Evolutionary conservation across 495 filamentous ascomycete species (phyloP).

Genomic region (Penicillium ucsense): DNA sequence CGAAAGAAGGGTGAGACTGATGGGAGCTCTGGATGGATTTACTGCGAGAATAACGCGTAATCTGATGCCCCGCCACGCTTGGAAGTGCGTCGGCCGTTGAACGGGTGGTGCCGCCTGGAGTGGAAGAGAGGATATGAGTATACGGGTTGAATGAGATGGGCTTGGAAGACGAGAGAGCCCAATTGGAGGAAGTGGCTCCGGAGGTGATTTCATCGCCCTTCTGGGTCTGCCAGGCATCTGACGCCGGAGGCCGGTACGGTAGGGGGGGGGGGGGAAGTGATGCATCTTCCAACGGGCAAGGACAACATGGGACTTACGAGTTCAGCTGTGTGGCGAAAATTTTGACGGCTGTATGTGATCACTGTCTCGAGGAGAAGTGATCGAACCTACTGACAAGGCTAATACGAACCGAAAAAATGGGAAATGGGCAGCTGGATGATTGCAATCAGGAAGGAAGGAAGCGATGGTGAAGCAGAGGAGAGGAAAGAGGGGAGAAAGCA

Average conservation of each 20-base stretch:
- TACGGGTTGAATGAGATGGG: background rate
- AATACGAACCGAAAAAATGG: constrained; percentile 22
- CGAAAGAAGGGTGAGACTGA: constrained; percentile 5
- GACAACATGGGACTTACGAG: constrained; percentile 26
- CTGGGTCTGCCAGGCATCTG: too few species aligned
- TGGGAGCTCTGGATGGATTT: constrained; percentile 15
- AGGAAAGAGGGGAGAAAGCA: background rate
- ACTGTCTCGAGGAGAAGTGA: constrained; percentile 33
- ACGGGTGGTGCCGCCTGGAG: constrained; percentile 83
- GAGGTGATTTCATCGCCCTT: background rate
- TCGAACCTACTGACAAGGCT: constrained; percentile 29
- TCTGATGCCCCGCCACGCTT: constrained; percentile 81
- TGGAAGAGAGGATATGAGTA: background rate
- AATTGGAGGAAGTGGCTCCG: background rate
- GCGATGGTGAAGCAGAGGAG: background rate
- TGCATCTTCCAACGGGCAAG: too few species aligned
- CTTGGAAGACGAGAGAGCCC: too few species aligned
- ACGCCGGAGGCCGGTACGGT: background rate
- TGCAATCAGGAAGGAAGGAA: background rate
- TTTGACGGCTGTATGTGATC: constrained; percentile 38
- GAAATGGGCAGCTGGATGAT: constrained; percentile 1
- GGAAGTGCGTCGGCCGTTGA: constrained; percentile 93
- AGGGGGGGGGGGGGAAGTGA: background rate
- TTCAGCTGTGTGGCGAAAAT: constrained; percentile 44
- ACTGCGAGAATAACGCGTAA: constrained; percentile 55